Evolutionary conservation across 2,329 filamentous ascomycete genomes (phyloP).

Genomic region (Stachybotrys chlorohalonatus): DNA sequence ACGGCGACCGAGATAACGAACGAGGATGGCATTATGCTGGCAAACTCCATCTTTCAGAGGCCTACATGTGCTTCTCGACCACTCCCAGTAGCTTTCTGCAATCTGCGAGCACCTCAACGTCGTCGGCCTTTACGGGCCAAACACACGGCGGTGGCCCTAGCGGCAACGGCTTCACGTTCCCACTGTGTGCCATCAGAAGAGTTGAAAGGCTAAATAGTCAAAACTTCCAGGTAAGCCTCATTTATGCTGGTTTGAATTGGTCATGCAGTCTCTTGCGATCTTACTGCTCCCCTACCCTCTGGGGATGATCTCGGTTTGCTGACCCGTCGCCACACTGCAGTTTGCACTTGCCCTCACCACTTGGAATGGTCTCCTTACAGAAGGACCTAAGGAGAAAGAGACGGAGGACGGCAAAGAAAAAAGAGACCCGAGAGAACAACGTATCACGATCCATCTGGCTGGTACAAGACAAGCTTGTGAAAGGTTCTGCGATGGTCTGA

Average conservation of each 20-base stretch:
- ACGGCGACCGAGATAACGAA: slow-evolving; percentile 62
- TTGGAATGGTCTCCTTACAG: slow-evolving; percentile 68
- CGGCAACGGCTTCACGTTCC: slow-evolving; percentile 92
- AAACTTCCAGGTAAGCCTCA: slow-evolving; percentile 56
- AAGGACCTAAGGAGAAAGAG: slow-evolving; percentile 42
- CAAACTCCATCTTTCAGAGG: slow-evolving; percentile 87
- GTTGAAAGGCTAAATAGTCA: slow-evolving; percentile 92
- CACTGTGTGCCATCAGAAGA: slow-evolving; percentile 80
- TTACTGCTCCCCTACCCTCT: slow-evolving; percentile 1
- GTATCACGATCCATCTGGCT: slow-evolving; percentile 84
- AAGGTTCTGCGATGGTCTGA: slow-evolving; percentile 91
- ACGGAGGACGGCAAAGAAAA: slow-evolving; percentile 30
- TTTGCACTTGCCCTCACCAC: slow-evolving; percentile 93
- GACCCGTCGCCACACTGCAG: slow-evolving; percentile 21
- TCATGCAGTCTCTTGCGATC: neutral
- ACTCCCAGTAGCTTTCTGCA: slow-evolving; percentile 80
- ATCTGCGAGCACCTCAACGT: slow-evolving; percentile 68
- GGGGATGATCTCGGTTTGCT: neutral
- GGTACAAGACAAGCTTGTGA: slow-evolving; percentile 86
- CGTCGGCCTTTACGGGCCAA: slow-evolving; percentile 81
- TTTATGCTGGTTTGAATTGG: neutral
- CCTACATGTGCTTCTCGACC: slow-evolving; percentile 94
- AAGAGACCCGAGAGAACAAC: slow-evolving; percentile 54
- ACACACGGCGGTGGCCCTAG: slow-evolving; percentile 88
- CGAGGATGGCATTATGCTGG: slow-evolving; percentile 84